Evolutionary conservation across 129 eudicot species (phyloP).

Genomic region (Chrysanthemum lavandulifolium): DNA sequence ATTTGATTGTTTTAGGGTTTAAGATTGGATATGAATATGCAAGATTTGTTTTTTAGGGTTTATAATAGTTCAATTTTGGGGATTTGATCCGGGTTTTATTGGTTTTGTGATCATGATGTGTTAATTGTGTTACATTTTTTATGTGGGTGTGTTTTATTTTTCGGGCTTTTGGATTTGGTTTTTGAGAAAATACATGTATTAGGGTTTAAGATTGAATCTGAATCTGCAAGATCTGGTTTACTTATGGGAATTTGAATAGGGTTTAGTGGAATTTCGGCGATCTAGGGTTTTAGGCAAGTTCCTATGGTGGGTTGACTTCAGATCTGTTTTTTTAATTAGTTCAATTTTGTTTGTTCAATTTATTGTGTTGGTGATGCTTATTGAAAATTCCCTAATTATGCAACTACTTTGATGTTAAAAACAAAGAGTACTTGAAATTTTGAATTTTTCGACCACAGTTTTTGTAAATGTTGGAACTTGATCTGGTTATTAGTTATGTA

Average conservation of each 20-base stretch:
- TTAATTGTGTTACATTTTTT: background rate
- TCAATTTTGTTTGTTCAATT: background rate
- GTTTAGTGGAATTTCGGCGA: background rate
- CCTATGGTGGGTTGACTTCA: background rate
- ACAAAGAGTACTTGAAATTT: background rate
- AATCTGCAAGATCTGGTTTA: background rate
- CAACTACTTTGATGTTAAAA: background rate
- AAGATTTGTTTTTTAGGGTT: conserved; percentile 12
- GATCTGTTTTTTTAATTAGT: background rate
- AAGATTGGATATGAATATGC: background rate
- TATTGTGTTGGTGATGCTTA: background rate
- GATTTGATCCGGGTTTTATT: no score
- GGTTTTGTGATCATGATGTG: background rate
- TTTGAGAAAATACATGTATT: background rate
- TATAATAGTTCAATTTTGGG: no score
- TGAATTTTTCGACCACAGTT: background rate
- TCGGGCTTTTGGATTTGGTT: background rate
- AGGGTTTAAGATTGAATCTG: background rate
- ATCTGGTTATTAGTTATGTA: no score
- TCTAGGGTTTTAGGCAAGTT: conserved; percentile 20
- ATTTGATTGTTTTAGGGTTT: conserved; percentile 10
- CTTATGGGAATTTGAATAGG: background rate
- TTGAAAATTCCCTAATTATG: background rate
- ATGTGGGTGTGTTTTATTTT: background rate
- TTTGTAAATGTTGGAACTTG: background rate